These are phyloP conservation scores for Leucocoprinus birnbaumii DNA, from an alignment of 768 basidiomycete species.

Conservation along the genomic window DNA sequence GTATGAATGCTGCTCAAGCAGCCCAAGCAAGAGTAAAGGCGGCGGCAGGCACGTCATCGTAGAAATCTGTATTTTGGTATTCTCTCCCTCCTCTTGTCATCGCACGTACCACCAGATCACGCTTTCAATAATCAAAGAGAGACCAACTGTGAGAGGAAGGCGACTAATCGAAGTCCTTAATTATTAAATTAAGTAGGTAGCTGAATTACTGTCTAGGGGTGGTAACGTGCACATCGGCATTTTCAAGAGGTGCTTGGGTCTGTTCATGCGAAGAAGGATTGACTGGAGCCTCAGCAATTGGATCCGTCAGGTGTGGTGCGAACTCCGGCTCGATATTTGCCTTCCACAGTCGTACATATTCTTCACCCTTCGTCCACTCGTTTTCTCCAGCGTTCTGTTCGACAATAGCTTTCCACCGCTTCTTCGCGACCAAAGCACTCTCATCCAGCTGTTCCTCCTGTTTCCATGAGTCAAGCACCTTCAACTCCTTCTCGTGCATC, in stretches of 20 bases:
- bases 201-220: not conserved
- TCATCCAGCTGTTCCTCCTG: slow-evolving; percentile 53
- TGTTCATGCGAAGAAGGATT: not conserved
- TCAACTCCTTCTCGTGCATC: slow-evolving; percentile 60
- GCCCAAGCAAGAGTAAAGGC: slow-evolving; percentile 63
- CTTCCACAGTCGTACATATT: slow-evolving; percentile 73
- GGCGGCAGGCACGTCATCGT: slow-evolving; percentile 18
- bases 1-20: slow-evolving; percentile 86
- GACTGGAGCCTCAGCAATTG: slow-evolving; percentile 12
- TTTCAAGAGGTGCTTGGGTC: not conserved
- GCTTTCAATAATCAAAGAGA: not conserved
- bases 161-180: not conserved
- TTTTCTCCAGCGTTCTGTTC: slow-evolving; percentile 38
- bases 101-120: not conserved
- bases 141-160: no score
- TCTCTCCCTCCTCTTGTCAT: not conserved
- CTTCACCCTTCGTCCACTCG: slow-evolving; percentile 70
- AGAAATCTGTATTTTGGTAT: slow-evolving; percentile 19
- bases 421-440: slow-evolving; percentile 60
- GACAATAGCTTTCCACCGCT: slow-evolving; percentile 75
- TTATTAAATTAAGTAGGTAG: slow-evolving; percentile 4
- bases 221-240: not conserved
- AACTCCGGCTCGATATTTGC: slow-evolving; percentile 68
- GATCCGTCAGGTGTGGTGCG: slow-evolving; percentile 49
- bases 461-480: slow-evolving; percentile 57